Conservation (phyloP, 257 asterid genomes). For the Nicotiana benthamiana region DNA sequence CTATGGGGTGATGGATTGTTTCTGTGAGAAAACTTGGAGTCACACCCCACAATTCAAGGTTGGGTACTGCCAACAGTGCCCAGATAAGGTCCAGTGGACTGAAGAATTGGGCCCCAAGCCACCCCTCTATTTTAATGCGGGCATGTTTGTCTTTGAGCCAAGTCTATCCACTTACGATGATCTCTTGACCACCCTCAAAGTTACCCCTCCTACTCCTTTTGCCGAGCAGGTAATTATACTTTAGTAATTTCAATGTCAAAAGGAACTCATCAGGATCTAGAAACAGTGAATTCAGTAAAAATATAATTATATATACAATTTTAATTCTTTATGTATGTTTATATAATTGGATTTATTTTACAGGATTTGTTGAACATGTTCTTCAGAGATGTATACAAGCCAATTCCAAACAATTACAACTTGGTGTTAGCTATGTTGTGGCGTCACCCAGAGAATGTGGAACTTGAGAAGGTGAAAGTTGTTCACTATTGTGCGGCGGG, state of each 20-base stretch:
- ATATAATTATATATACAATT: no score
- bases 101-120: conserved; percentile 8
- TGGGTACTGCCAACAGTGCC: conserved; percentile 14
- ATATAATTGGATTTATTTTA: background rate
- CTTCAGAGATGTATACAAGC: conserved; percentile 3
- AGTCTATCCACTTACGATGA: conserved; percentile 7
- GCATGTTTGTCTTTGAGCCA: conserved; percentile 15
- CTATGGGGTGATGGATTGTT: conserved; percentile 15
- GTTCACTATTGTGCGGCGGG: conserved; percentile 8
- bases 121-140: conserved; percentile 12
- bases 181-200: background rate
- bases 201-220: conserved; percentile 10
- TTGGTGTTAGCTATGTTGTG: conserved; percentile 4
- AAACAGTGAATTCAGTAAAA: no score
- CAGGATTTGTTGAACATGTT: conserved; percentile 12
- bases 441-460: conserved; percentile 10
- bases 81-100: conserved; percentile 11
- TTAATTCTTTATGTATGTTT: no score
- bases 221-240: conserved; percentile 10
- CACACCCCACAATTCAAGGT: conserved; percentile 3
- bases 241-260: background rate
- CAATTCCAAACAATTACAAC: conserved; percentile 9
- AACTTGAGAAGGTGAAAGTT: background rate
- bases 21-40: conserved; percentile 15
- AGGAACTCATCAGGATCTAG: no score